These are phyloP conservation scores for Cytospora paraplurivora DNA, from an alignment of 2,329 filamentous ascomycete species.

Conservation along the genomic window DNA sequence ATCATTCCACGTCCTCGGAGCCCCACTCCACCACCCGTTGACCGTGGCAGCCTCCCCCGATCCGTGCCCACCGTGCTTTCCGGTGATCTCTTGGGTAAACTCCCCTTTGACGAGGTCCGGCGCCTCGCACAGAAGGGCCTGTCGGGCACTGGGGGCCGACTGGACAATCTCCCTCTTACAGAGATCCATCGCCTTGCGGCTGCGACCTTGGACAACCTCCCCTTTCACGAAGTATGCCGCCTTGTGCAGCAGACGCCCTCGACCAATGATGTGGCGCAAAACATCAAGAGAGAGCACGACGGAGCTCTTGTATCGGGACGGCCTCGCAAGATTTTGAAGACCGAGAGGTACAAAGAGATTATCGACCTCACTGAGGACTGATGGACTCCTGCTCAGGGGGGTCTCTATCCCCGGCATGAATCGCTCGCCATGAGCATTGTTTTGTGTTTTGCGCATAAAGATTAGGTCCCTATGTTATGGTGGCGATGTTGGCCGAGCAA, in stretches of 20 bases:
- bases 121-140: no score
- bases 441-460: no score
- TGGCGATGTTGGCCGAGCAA: no score
- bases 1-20: conserved; percentile 35
- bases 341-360: conserved; percentile 13
- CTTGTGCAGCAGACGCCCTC: conserved; percentile 36
- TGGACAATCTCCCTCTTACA: background rate
- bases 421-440: no score
- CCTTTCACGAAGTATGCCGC: conserved; percentile 33
- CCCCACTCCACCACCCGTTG: background rate
- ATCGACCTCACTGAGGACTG: conserved; percentile 26
- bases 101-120: no score
- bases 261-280: conserved; percentile 31
- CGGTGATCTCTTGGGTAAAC: no score
- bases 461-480: no score
- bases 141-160: no score
- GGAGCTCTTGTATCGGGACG: conserved; percentile 18
- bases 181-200: conserved; percentile 21
- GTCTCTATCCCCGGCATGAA: no score
- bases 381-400: background rate
- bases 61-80: no score
- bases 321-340: conserved; percentile 23
- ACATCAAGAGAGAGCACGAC: conserved; percentile 35
- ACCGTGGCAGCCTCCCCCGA: no score
- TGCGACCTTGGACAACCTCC: conserved; percentile 28